A percentile compares a stretch with the other conserved stretches of the same genome.
Conservation (phyloP, 805 yeast genomes). For the Wickerhamia fluorescens region DNA sequence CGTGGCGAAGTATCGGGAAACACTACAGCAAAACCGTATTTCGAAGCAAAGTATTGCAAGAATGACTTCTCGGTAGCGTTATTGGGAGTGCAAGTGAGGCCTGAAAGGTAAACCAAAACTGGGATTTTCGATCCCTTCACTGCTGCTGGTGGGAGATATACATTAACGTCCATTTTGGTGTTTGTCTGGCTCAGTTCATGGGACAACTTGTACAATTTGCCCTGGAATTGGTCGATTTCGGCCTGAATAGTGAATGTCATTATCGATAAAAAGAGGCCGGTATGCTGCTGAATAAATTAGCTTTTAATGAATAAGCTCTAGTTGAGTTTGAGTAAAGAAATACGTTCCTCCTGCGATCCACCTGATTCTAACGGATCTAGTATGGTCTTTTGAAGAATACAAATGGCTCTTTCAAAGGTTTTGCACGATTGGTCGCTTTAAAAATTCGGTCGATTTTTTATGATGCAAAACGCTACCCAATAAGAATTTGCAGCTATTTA, state of each 20-base stretch:
- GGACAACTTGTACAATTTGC: conserved; percentile 64
- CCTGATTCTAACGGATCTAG: too few relatives aligned
- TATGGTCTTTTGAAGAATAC: too few relatives aligned
- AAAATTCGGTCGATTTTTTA: too few relatives aligned
- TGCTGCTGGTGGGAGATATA: conserved; percentile 59
- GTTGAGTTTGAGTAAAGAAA: too few relatives aligned
- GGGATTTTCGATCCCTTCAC: conserved; percentile 45
- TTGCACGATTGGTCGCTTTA: too few relatives aligned
- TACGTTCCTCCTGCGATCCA: too few relatives aligned
- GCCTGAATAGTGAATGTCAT: conserved; percentile 49
- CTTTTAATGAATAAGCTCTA: too few relatives aligned
- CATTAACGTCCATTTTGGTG: conserved; percentile 77
- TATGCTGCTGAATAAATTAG: too few relatives aligned
- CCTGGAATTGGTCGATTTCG: conserved; percentile 61
- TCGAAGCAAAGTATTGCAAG: conserved; percentile 71
- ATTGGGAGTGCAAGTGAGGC: conserved; percentile 88
- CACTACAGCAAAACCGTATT: conserved; percentile 79
- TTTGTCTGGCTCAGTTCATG: conserved; percentile 63
- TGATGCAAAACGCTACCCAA: too few relatives aligned
- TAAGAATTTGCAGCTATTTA: too few relatives aligned
- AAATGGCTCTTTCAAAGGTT: too few relatives aligned
- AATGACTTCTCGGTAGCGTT: conserved; percentile 93
- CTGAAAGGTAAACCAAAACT: conserved; percentile 73
- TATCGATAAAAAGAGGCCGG: too few relatives aligned
- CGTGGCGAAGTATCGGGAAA: conserved; percentile 98